Base-by-base conservation (phyloP, 768 basidiomycete genomes). In the Boletus fagicola region DNA sequence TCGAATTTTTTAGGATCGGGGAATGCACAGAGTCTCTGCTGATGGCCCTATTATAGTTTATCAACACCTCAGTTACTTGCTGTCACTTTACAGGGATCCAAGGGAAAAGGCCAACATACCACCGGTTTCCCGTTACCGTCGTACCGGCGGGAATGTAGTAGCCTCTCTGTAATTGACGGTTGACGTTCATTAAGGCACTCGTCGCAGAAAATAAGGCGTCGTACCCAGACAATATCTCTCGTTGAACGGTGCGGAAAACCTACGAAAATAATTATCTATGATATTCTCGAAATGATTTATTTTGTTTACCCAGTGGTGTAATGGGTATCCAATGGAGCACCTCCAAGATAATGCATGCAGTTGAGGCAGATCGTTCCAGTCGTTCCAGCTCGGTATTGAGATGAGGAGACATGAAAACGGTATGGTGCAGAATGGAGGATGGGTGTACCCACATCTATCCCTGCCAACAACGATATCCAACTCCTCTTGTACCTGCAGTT, bases 201-300 rank as follows among this genome's bases (percentile, higher is more conserved):
- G 16, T 13, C 7, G 16, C 1, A 22, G 22, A 20, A 28, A 26
- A 22, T 12, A 12, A 40, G 6, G 12, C 5, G 2, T n/a, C 53
- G 5, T 30, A 84, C 84, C 81, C 83, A 89, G 24, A 82, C 67
- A 31, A 89, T 78, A 53, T 88, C 86, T 51, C 78, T 80, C 0
- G 84, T 88, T 0, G 85, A 79, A 44, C 80, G 80, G 61, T 88
- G 87, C 0, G 83, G 72, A 53, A 86, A 80, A 0, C 86, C 65
- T 69, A 16, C 18, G 4, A 18, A 30, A 39, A 7, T 1, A 4
- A 33, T 42, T 5, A 22, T 30, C 4, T 6, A 20, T 22, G n/a
- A 7, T 31, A 18, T 26, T 31, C 18, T 31, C 20, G 5, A 1
- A n/a, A 6, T 9, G 1, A 26, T 24, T n/a, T 9, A 13, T 11